These are phyloP conservation scores for Porphyridium purpureum DNA, from an alignment of 23 red algal species.

Conservation along the genomic window DNA sequence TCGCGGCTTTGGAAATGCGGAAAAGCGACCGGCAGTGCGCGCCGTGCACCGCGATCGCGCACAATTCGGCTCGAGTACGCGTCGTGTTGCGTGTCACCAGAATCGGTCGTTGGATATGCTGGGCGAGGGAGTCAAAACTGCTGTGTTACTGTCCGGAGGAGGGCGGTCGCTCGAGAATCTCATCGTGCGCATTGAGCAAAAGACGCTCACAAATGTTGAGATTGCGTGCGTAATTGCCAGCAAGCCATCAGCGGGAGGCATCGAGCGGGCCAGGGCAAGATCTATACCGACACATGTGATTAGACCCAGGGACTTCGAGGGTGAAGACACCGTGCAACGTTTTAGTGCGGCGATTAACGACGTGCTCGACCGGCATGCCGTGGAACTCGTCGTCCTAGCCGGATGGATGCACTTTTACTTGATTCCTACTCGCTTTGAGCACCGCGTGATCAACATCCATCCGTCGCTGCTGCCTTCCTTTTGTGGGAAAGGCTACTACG, in stretches of 20 bases:
- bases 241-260: background rate
- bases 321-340: background rate
- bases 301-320: slow-evolving; percentile 15
- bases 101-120: too few relatives aligned
- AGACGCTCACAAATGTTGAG: slow-evolving; percentile 6
- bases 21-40: too few relatives aligned
- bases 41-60: too few relatives aligned
- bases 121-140: slow-evolving; percentile 6
- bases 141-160: slow-evolving; percentile 71
- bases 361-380: slow-evolving; percentile 16
- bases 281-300: slow-evolving; percentile 33
- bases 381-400: slow-evolving; percentile 72
- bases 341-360: slow-evolving; percentile 25
- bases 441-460: slow-evolving; percentile 91
- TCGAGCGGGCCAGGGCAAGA: slow-evolving; percentile 13
- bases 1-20: too few relatives aligned
- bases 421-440: slow-evolving; percentile 54
- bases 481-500: slow-evolving; percentile 94
- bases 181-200: slow-evolving; percentile 12
- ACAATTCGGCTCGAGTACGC: too few relatives aligned
- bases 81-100: too few relatives aligned
- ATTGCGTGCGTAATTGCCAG: slow-evolving; percentile 41
- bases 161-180: slow-evolving; percentile 91
- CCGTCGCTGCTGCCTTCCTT: slow-evolving; percentile 93
- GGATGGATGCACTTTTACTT: slow-evolving; percentile 96